phyloP scores from a whole-genome alignment of 2,329 filamentous ascomycete species.

The Hymenoscyphus occultus region DNA sequence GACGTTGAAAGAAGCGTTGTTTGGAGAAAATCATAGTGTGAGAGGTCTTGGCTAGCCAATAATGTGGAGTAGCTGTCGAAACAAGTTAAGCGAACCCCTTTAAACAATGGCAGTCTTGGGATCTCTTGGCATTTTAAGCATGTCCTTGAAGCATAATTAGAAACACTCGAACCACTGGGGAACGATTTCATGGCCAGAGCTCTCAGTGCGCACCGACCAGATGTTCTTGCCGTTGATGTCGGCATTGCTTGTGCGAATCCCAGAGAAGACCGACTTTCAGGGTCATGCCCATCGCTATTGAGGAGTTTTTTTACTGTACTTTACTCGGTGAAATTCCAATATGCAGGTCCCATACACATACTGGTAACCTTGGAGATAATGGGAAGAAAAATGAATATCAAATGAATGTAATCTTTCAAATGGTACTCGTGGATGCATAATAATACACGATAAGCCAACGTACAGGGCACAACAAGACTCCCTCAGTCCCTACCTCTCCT shows the following conservation, averaged over 20 bases:
- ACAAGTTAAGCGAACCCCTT: conserved; percentile 4
- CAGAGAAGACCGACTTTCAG: not conserved
- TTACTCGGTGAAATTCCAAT: not conserved
- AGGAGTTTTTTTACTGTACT: not conserved
- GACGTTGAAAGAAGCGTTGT: conserved; percentile 21
- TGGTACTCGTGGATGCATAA: too few species aligned
- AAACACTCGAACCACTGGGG: not conserved
- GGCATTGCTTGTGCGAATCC: not conserved
- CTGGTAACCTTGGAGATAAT: too few species aligned
- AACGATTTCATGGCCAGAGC: not conserved
- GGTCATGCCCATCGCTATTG: not conserved
- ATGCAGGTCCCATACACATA: not conserved
- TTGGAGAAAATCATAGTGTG: not conserved
- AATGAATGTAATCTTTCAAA: not conserved
- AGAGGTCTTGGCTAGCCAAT: not conserved
- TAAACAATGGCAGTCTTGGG: conserved; percentile 16
- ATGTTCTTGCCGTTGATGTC: not conserved
- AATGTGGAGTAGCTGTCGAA: not conserved
- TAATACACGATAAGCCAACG: too few species aligned
- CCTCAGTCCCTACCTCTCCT: too few species aligned
- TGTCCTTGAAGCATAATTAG: conserved; percentile 16
- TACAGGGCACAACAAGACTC: too few species aligned
- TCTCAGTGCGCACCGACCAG: not conserved
- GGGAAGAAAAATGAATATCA: not conserved
- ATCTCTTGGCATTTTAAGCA: conserved; percentile 20